A percentile compares a stretch with the other conserved stretches of the same genome.
phyloP scores from a whole-genome alignment of 2,329 filamentous ascomycete genomes.

The Colletotrichum zoysiae region DNA sequence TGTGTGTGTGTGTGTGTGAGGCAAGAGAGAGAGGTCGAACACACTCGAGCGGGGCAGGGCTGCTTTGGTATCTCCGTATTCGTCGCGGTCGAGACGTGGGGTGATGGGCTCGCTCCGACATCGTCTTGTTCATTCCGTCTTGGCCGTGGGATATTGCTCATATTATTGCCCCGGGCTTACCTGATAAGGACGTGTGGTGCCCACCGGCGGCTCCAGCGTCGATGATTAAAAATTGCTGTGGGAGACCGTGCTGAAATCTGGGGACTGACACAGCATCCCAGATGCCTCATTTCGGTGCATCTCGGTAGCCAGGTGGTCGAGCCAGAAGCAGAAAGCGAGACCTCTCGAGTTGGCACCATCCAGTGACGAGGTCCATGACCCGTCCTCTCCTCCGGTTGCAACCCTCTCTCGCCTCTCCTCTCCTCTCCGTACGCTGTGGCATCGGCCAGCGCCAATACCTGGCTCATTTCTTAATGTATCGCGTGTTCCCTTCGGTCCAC shows the following conservation, averaged over 20 bases:
- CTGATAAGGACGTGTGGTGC: conserved; percentile 15
- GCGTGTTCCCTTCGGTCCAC: conserved; percentile 22
- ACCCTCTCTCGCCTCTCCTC: conserved; percentile 23
- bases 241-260: conserved; percentile 16
- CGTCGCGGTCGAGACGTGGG: conserved; percentile 8
- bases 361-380: conserved; percentile 35
- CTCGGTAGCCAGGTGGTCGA: conserved; percentile 34
- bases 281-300: conserved; percentile 39
- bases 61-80: conserved; percentile 3
- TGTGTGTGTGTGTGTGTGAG: neutral
- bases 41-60: conserved; percentile 28
- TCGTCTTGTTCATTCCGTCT: conserved; percentile 10
- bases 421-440: conserved; percentile 3
- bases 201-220: conserved; percentile 34
- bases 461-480: conserved; percentile 23
- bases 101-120: conserved; percentile 14
- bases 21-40: neutral
- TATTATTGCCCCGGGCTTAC: conserved; percentile 26
- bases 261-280: conserved; percentile 35
- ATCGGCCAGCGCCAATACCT: conserved; percentile 22
- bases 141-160: conserved; percentile 24
- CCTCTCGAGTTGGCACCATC: conserved; percentile 25
- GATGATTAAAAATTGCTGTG: conserved; percentile 11
- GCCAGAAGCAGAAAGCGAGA: conserved; percentile 26
- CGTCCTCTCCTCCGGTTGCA: conserved; percentile 8